Evolutionary conservation across 2,329 filamentous ascomycete genomes (phyloP), one percentile per base, ranked within the genome.

Genomic region (Didymosphaeria variabile): DNA sequence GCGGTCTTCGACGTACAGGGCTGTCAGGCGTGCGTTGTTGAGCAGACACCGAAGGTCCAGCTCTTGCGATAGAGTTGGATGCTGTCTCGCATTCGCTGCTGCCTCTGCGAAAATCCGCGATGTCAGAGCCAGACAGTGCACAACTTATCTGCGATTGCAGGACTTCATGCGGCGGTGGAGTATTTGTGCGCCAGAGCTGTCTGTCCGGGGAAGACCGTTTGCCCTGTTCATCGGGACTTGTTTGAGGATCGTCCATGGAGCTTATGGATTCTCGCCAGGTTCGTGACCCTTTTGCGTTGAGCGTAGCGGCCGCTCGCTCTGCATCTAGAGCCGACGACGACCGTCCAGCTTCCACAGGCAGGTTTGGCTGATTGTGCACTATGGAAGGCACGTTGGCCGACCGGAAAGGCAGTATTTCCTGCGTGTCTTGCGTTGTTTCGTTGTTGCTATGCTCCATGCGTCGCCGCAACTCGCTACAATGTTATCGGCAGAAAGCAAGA

Each of bases 321-420:
- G 70, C 69, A 49, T 59, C 51, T 47, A 72, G 49, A 55, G 58
- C 69, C 9, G 64, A 60, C 10, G 57, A 57, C 8, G 71, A 68
- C 26, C 67, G 67, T 26, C 69, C 71, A 50, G 61, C 66, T 60
- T 76, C 72, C 58, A 46, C 70, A 66, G 26, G 57, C 50, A 5
- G 67, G 53, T 52, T 32, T 62, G 40, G 12, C 36, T 47, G 55
- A 52, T 26, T 64, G 60, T 45, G 61, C 63, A 23, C 47, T 45
- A 10, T 44, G 53, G 19, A 60, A 67, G 31, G 60, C 59, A 52
- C 56, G 63, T 19, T 60, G 63, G 55, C 66, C 64, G 36, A 64
- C 46, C 55, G 61, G 61, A 21, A 71, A 70, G 36, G 64, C 63
- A 45, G 62, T 58, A n/a, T 6, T 31, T 1, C 36, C 17, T 40